Base-by-base conservation (phyloP, 2,329 filamentous ascomycete species). In the Clarireedia sp. region DNA sequence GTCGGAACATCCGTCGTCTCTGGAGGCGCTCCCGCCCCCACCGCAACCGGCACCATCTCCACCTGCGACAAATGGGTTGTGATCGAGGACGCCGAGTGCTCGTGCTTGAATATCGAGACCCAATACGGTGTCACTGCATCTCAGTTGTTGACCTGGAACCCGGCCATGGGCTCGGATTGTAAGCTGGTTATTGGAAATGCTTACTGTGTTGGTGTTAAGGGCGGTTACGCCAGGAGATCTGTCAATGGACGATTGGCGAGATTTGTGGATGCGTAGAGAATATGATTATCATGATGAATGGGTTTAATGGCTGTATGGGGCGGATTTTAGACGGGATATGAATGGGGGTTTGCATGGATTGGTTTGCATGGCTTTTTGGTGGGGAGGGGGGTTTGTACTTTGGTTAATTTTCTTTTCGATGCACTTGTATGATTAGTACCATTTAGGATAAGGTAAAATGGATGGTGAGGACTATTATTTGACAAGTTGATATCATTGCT, bases 111-210 rank as follows among this genome's bases (percentile, higher is more conserved):
- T 19, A 61, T 67, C 29, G 54, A 55, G n/a, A 12, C 41, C n/a
- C 48, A 48, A 12, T 63, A 63, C 33, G 48, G 54, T 29, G 60
- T 68, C 50, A 59, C 57, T 2, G 46, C 66, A 9, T 54, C 58
- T 4, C 52, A 68, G 7, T 58, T 68, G 2, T 45, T 63, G 19
- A 40, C 56, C 47, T 70, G 69, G 69, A 69, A 72, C 56, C 68
- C 69, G 5, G 60, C 60, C 19, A 60, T 68, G 14, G 62, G 63
- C 5, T 52, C 43, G 12, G 57, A 61, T 26, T 71, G 69, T 54
- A 59, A 62, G 9, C 61, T 71, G 17, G 57, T 60, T 55, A 47
- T 53, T 6, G 62, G 62, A 3, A 57, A 64, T 29, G 64, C 64
- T 7, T 60, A 63, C 41, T 68, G 66, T 51, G 63, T 67, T 12